These are phyloP conservation scores for Suhomyces kilbournensis DNA, from an alignment of 805 yeast species.

Conservation along the genomic window DNA sequence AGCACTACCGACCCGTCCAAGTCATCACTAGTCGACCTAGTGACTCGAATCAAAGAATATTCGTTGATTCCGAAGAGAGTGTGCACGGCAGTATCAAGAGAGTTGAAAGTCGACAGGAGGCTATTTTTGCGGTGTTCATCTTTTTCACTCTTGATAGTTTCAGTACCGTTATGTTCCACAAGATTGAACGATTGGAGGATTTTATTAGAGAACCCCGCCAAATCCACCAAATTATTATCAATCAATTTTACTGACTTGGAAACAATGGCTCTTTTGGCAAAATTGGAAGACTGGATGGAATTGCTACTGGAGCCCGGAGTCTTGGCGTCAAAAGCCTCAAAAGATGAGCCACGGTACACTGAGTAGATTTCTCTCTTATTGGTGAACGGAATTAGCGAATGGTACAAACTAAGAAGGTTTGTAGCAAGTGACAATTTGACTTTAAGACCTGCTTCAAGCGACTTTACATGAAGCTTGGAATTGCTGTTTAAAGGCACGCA, in stretches of 20 bases:
- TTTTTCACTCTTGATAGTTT: background rate
- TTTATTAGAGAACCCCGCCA: slow-evolving; percentile 33
- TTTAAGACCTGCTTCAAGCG: slow-evolving; percentile 50
- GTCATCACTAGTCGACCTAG: slow-evolving; percentile 53
- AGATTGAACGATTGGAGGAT: slow-evolving; percentile 32
- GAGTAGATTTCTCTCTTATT: slow-evolving; percentile 18
- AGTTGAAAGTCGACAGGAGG: slow-evolving; percentile 33
- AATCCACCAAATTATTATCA: slow-evolving; percentile 38
- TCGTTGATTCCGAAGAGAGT: slow-evolving; percentile 39
- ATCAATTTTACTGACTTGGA: slow-evolving; percentile 35
- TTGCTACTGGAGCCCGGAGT: background rate
- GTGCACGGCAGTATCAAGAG: slow-evolving; percentile 46
- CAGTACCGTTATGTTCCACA: background rate
- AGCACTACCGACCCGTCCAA: slow-evolving; percentile 50
- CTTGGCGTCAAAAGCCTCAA: slow-evolving; percentile 2
- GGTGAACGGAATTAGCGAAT: slow-evolving; percentile 37
- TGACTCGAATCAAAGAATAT: slow-evolving; percentile 49
- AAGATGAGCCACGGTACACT: slow-evolving; percentile 5
- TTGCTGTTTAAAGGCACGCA: slow-evolving; percentile 3
- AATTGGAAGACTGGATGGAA: background rate
- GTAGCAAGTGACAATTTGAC: slow-evolving; percentile 48
- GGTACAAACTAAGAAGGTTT: slow-evolving; percentile 42
- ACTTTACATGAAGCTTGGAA: slow-evolving; percentile 38
- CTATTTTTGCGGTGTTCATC: background rate
- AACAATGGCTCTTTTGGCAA: slow-evolving; percentile 5